Evolutionary conservation across 2,329 filamentous ascomycete species (phyloP).

Genomic region (Beauveria sp.): DNA sequence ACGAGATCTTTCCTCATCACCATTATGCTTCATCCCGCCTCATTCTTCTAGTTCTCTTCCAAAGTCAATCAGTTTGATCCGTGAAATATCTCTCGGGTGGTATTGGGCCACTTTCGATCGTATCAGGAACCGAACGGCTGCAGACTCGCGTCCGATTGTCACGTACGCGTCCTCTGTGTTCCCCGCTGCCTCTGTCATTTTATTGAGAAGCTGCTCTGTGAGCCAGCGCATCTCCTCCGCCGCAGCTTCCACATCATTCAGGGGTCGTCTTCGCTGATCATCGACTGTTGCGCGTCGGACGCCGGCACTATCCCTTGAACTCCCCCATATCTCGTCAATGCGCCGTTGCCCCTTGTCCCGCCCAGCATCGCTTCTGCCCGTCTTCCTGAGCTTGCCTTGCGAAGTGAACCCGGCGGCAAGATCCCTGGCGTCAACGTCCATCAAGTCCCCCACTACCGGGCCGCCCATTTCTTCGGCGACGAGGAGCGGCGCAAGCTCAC

Average conservation of each 20-base stretch:
- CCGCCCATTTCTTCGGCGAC: conserved; percentile 79
- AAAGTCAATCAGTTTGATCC: conserved; percentile 54
- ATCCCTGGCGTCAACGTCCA: conserved; percentile 55
- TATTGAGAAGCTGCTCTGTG: conserved; percentile 53
- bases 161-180: conserved; percentile 52
- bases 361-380: conserved; percentile 24
- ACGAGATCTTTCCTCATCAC: neutral
- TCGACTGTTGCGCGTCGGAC: conserved; percentile 2
- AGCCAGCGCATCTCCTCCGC: conserved; percentile 51
- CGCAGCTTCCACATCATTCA: conserved; percentile 43
- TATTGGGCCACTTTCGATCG: conserved; percentile 59
- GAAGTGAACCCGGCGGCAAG: conserved; percentile 52
- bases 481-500: conserved; percentile 64
- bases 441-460: conserved; percentile 68
- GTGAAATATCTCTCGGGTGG: conserved; percentile 54
- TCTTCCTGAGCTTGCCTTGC: conserved; percentile 48
- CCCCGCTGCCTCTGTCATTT: conserved; percentile 44
- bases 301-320: conserved; percentile 15
- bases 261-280: conserved; percentile 17
- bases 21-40: conserved; percentile 7
- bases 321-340: conserved; percentile 58
- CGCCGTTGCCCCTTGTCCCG: conserved; percentile 48
- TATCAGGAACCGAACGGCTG: conserved; percentile 55
- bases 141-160: conserved; percentile 50
- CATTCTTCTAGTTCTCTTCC: conserved; percentile 53